Evolutionary conservation across 345 rosid species (phyloP).

Genomic region (Sonneratia alba): DNA sequence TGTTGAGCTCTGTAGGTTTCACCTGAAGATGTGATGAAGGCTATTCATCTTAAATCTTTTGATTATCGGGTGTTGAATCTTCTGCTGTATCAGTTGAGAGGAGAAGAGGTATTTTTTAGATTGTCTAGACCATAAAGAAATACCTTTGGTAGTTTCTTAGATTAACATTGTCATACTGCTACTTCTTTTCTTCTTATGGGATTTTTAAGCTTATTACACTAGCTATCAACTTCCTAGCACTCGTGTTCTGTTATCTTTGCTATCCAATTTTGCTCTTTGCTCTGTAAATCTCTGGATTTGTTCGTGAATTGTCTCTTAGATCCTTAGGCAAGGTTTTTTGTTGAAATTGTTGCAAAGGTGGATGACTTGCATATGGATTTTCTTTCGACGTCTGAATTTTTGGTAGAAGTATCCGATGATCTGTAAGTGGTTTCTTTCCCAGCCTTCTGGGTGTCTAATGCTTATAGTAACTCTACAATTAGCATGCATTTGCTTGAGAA

Average conservation of each 20-base stretch:
- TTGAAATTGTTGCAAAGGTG: slow-evolving; percentile 44
- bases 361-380: slow-evolving; percentile 82
- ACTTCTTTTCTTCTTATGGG: background rate
- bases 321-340: slow-evolving; percentile 9
- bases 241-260: background rate
- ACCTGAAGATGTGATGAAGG: slow-evolving; percentile 64
- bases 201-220: background rate
- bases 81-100: slow-evolving; percentile 62
- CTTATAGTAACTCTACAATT: background rate
- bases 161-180: background rate
- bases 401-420: slow-evolving; percentile 87
- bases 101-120: slow-evolving; percentile 36
- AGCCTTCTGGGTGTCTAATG: background rate
- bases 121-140: background rate
- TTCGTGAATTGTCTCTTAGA: background rate
- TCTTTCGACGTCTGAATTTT: slow-evolving; percentile 68
- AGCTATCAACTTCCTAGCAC: background rate
- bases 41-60: slow-evolving; percentile 76
- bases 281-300: background rate
- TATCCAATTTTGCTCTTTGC: background rate
- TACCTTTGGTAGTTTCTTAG: background rate
- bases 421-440: slow-evolving; percentile 32
- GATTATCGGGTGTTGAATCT: slow-evolving; percentile 84
- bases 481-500: background rate
- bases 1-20: slow-evolving; percentile 29